Conservation (phyloP, 805 yeast genomes). For the Candida gorgasii region DNA sequence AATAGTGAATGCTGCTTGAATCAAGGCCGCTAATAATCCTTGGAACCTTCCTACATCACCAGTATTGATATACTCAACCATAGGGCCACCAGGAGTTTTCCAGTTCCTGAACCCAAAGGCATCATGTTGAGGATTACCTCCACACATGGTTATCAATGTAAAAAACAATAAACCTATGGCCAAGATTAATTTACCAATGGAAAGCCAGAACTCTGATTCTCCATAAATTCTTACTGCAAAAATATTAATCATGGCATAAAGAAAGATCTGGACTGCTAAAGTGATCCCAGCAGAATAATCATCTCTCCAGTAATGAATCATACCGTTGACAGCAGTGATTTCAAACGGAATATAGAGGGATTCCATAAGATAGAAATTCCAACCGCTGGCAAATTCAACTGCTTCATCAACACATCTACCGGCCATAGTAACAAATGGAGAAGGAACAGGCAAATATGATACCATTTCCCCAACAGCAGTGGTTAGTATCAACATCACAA, state of each 20-base stretch:
- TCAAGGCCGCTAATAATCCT: slow-evolving; percentile 42
- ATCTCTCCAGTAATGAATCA: slow-evolving; percentile 54
- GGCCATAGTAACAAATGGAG: slow-evolving; percentile 41
- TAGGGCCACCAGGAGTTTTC: slow-evolving; percentile 39
- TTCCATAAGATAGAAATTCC: slow-evolving; percentile 29
- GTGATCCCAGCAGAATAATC: slow-evolving; percentile 52
- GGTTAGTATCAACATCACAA: slow-evolving; percentile 33
- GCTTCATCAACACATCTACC: slow-evolving; percentile 39
- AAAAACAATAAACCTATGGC: slow-evolving; percentile 40
- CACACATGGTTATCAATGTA: slow-evolving; percentile 39
- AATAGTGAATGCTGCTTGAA: slow-evolving; percentile 39
- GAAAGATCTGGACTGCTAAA: slow-evolving; percentile 41
- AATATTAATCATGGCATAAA: slow-evolving; percentile 44
- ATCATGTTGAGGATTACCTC: slow-evolving; percentile 35
- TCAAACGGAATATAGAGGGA: slow-evolving; percentile 47
- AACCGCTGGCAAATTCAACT: slow-evolving; percentile 38
- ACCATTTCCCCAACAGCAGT: slow-evolving; percentile 43
- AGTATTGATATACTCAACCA: slow-evolving; percentile 36
- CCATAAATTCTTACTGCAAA: slow-evolving; percentile 53
- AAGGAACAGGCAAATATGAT: slow-evolving; percentile 36
- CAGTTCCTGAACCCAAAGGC: slow-evolving; percentile 38
- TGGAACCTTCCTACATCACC: slow-evolving; percentile 42
- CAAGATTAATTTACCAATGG: slow-evolving; percentile 38
- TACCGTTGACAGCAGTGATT: slow-evolving; percentile 51
- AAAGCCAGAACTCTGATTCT: slow-evolving; percentile 50